Percentiles rank a stretch among this genome's conserved stretches.
phyloP scores from a whole-genome alignment of 2,329 filamentous ascomycete species.

The Fusarium temperatum region DNA sequence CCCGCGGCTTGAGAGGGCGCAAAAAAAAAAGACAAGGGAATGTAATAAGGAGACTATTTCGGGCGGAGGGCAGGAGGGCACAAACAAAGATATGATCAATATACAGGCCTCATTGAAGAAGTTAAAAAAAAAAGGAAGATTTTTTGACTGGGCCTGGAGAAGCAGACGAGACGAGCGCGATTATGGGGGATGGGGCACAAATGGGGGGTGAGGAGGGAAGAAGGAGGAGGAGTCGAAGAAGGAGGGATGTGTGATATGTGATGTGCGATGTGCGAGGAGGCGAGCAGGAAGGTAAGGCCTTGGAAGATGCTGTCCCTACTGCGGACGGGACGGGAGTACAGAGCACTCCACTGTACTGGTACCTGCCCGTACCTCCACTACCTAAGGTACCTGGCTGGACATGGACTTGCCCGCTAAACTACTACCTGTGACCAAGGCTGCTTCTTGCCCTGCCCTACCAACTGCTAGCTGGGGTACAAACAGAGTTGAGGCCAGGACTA shows the following conservation, averaged over 20 bases:
- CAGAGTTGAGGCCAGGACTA: not conserved
- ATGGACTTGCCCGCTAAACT: not conserved
- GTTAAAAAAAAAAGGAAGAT: slow-evolving; percentile 32
- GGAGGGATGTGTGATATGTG: slow-evolving; percentile 28
- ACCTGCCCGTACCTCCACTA: not conserved
- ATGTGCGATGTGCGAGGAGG: slow-evolving; percentile 22
- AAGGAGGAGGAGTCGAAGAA: slow-evolving; percentile 35
- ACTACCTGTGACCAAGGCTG: not conserved
- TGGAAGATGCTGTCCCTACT: slow-evolving; percentile 5
- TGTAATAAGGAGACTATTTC: slow-evolving; percentile 32
- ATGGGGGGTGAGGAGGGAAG: slow-evolving; percentile 37
- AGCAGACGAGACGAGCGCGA: slow-evolving; percentile 40
- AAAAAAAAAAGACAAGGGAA: slow-evolving; percentile 37
- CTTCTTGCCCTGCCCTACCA: slow-evolving; percentile 3
- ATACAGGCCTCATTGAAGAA: slow-evolving; percentile 50
- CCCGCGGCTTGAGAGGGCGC: slow-evolving; percentile 37
- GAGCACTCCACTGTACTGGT: not conserved
- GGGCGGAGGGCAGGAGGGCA: slow-evolving; percentile 26
- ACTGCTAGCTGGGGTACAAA: not conserved
- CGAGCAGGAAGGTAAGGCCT: slow-evolving; percentile 30
- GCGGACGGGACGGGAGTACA: not conserved
- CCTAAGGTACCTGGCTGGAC: not conserved
- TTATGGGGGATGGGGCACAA: slow-evolving; percentile 37
- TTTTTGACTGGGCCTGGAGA: slow-evolving; percentile 43
- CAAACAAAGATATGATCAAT: slow-evolving; percentile 49